Evolutionary conservation across 306 rosid genomes (phyloP).

Genomic region (Senna siamea): DNA sequence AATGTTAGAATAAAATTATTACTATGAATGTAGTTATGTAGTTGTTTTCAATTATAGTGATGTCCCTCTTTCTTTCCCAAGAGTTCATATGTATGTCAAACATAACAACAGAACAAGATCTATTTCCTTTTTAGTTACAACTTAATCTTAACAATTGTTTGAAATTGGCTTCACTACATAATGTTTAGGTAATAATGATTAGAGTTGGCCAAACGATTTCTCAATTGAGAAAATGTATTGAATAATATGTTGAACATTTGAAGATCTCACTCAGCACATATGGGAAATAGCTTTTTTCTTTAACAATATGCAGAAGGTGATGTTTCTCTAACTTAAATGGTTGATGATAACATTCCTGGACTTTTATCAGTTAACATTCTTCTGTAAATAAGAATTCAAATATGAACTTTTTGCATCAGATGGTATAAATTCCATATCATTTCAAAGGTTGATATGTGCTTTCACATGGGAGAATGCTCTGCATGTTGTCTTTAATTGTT

Average conservation of each 20-base stretch:
- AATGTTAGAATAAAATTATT: no score
- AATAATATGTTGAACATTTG: neutral
- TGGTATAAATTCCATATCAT: neutral
- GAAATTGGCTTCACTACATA: conserved; percentile 6
- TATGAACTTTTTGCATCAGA: conserved; percentile 14
- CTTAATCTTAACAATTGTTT: neutral
- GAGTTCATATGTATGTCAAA: neutral
- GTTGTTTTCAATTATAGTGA: neutral
- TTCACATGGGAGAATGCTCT: neutral
- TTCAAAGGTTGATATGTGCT: neutral
- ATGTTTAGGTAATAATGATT: neutral
- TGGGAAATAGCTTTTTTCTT: no score
- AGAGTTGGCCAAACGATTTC: conserved; percentile 8
- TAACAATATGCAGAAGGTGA: no score
- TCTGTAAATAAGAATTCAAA: neutral
- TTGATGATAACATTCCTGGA: neutral
- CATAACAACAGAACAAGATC: conserved; percentile 7
- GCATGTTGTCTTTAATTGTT: conserved; percentile 1
- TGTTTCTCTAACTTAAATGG: neutral
- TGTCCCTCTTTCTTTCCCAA: neutral
- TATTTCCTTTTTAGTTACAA: neutral
- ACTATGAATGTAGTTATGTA: neutral
- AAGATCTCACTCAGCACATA: no score
- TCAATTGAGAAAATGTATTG: conserved; percentile 1
- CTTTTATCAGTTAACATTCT: neutral